phyloP scores from a whole-genome alignment of 2,329 filamentous ascomycete genomes.

The Neoscytalidium dimidiatum region DNA sequence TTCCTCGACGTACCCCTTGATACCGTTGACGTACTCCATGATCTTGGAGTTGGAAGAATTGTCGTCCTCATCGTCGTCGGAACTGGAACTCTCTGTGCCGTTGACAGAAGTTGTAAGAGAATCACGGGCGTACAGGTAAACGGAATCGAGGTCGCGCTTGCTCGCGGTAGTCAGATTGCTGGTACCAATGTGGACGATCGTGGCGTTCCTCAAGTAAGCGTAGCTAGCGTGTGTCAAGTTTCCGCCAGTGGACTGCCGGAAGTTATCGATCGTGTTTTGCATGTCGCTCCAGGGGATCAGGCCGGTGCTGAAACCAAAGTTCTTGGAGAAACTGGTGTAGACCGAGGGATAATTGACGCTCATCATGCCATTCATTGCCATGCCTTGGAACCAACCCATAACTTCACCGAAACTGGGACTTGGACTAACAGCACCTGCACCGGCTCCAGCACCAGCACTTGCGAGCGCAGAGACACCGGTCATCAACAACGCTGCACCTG shows the following conservation, averaged over 20 bases:
- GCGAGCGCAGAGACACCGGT: slow-evolving; percentile 69
- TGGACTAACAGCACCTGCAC: slow-evolving; percentile 56
- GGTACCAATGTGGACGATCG: slow-evolving; percentile 66
- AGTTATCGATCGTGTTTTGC: slow-evolving; percentile 80
- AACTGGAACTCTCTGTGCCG: slow-evolving; percentile 32
- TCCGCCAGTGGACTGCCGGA: slow-evolving; percentile 78
- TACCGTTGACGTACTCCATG: slow-evolving; percentile 66
- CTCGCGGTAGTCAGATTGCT: slow-evolving; percentile 47
- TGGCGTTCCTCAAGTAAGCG: slow-evolving; percentile 71
- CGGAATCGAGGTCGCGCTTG: slow-evolving; percentile 54
- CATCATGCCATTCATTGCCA: slow-evolving; percentile 96
- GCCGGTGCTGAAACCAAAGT: slow-evolving; percentile 90
- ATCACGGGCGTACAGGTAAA: slow-evolving; percentile 35
- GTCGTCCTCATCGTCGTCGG: slow-evolving; percentile 24
- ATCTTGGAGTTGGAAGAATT: slow-evolving; percentile 31
- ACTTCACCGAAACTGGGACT: slow-evolving; percentile 87
- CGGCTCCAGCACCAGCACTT: slow-evolving; percentile 55
- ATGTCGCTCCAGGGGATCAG: slow-evolving; percentile 80
- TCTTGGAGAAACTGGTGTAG: slow-evolving; percentile 86
- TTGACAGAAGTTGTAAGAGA: slow-evolving; percentile 38
- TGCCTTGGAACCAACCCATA: slow-evolving; percentile 86
- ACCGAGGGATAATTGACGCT: slow-evolving; percentile 84
- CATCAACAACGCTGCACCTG: slow-evolving; percentile 77
- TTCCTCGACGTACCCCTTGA: slow-evolving; percentile 81
- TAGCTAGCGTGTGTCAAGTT: slow-evolving; percentile 83